Evolutionary conservation across 345 rosid species (phyloP).

Genomic region (Iberis pinnata): DNA sequence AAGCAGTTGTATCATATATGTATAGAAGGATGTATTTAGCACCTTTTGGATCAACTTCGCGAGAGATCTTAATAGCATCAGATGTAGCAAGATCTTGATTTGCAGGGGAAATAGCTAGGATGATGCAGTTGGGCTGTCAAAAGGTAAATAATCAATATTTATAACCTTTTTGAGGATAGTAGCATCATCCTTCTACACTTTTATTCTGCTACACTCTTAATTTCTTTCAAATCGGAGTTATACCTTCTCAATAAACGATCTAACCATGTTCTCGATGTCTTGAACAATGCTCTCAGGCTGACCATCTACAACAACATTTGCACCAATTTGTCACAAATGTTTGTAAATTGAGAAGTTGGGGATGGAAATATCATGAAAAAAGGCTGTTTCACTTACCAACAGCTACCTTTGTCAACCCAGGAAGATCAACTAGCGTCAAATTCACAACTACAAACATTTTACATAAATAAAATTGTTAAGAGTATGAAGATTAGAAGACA

Average conservation of each 20-base stretch:
- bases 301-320: slow-evolving; percentile 52
- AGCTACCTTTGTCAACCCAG: slow-evolving; percentile 97
- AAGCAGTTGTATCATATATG: neutral
- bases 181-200: neutral
- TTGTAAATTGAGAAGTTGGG: slow-evolving; percentile 3
- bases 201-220: neutral
- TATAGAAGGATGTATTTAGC: slow-evolving; percentile 4
- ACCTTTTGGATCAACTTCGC: slow-evolving; percentile 98
- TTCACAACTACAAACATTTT: slow-evolving; percentile 62
- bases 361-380: neutral
- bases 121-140: slow-evolving; percentile 87
- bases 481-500: neutral
- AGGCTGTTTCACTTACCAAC: slow-evolving; percentile 44
- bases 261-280: slow-evolving; percentile 88
- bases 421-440: slow-evolving; percentile 91
- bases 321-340: slow-evolving; percentile 2
- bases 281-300: slow-evolving; percentile 84
- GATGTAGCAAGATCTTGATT: slow-evolving; percentile 99
- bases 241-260: slow-evolving; percentile 88
- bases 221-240: slow-evolving; percentile 18
- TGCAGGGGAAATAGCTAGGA: slow-evolving; percentile 95
- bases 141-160: slow-evolving; percentile 12
- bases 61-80: slow-evolving; percentile 92
- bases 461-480: neutral
- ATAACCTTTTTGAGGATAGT: neutral